Base-by-base conservation (phyloP, 1,284 basidiomycete genomes). In the Tausonia pullulans region DNA sequence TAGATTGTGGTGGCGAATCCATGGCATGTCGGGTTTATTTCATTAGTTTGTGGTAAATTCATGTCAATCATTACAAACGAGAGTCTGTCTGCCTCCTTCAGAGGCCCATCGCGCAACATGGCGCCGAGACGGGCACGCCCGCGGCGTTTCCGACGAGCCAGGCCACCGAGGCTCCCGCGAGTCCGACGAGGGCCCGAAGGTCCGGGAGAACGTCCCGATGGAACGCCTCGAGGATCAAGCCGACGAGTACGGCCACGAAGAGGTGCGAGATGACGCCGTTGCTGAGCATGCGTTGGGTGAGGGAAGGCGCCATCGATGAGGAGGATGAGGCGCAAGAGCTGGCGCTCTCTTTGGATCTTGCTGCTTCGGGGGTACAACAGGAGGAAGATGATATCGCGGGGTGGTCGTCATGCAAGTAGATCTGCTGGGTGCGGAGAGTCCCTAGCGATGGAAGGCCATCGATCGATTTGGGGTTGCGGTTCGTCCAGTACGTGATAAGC, bases 61-160 rank as follows among this genome's bases (percentile, higher is more conserved):
- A 27, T 27, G 27, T 27, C 27, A 27, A 27, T 27, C 27, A 27
- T 27, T 27, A 27, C 27, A 27, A 27, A 27, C 27, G 27, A 27
- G 27, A 27, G 27, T 27, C 27, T 27, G 27, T 27, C 27, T 27
- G 27, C 27, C 27, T 27, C 27, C 27, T 27, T 27, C 27, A 55
- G 16, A 57, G 43, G 3, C 55, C 41, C 43, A 57, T 46, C 10
- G 55, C 55, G n/a, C 55, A 57, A 10, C 55, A 57, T 8, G 55
- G 62, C 10, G 62, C 62, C 7, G 62, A 58, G 5, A 64, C 62
- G 7, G 49, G 57, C 14, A 51, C 62, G 5, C 62, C 62, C 2
- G 55, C 62, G 2, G 53, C 39, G 10, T 53, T 50, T 2, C 62
- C 62, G 9, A 55, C 52, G 3, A 60, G 45, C 62, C 62, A 64